Base-by-base conservation (phyloP, 306 rosid species). In the Purshia tridentata region DNA sequence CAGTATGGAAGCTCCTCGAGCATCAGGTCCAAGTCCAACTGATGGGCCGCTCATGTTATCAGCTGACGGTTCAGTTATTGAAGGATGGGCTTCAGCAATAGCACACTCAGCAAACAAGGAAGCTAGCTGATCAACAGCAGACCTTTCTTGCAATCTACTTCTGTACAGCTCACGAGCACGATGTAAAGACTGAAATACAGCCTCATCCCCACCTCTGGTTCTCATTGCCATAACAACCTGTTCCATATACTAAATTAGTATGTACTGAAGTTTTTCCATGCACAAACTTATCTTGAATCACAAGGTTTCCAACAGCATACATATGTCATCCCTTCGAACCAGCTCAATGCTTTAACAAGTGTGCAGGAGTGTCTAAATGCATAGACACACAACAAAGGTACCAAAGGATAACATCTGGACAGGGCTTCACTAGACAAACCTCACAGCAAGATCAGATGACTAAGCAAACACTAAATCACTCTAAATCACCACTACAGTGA, bases 21-120 rank as follows among this genome's bases (percentile, higher is more conserved):
- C 86, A 72, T 85, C 90, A 0, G 76, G 71, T 19, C 70, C 54
- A 46, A 44, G 71, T n/a, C 72, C 54, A 45, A 62, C 58, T 18
- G 87, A 82, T 29, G 79, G 64, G 45, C 49, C 61, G 59, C 68
- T 48, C 9, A 40, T 50, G 67, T 63, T 56, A 23, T 48, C 76
- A 4, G 81, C 63, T 14, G 81, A 73, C 42, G 80, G 76, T 80
- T 86, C 90, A 9, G 55, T 50, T 55, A 64, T 60, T 73, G 29
- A 65, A 56, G 98, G 98, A 61, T 86, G 90, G 49, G 86, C 96
- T 82, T 92, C 98, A 9, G 93, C 98, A 69, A 95, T 91, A 62
- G 93, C 99, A 79, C 99, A 91, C 88, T 91, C 99, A 0, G 99
- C 93, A 83, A 95, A 95, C 84, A 95, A 80, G 64, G 93, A 90